Evolutionary conservation across 805 yeast species (phyloP).

Genomic region (Debaryomyces hansenii): DNA sequence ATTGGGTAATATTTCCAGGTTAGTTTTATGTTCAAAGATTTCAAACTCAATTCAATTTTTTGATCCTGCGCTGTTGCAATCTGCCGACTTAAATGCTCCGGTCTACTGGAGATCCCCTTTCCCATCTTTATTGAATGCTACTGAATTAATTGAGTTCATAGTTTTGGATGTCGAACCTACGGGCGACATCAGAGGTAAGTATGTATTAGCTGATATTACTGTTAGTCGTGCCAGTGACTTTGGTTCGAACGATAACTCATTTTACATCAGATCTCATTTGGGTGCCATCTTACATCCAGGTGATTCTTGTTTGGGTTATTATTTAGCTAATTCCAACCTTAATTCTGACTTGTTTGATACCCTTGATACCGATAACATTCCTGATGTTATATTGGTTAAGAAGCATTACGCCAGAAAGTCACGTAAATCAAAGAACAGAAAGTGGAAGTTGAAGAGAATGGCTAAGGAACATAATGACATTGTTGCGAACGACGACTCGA

Average conservation of each 20-base stretch:
- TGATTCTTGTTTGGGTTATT: conserved; percentile 92
- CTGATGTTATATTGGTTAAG: conserved; percentile 88
- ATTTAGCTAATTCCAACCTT: conserved; percentile 78
- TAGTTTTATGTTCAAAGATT: conserved; percentile 82
- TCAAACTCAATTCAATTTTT: conserved; percentile 82
- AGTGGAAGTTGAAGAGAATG: conserved; percentile 95
- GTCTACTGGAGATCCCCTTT: conserved; percentile 86
- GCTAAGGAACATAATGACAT: conserved; percentile 92
- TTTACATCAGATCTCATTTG: conserved; percentile 83
- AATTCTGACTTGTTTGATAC: conserved; percentile 84
- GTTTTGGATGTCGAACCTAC: conserved; percentile 94
- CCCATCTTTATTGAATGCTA: conserved; percentile 68
- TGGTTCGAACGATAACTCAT: conserved; percentile 82
- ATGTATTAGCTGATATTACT: conserved; percentile 85
- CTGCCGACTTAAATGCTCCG: conserved; percentile 67
- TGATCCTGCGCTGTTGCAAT: conserved; percentile 79
- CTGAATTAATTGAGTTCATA: conserved; percentile 80
- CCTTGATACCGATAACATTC: conserved; percentile 58
- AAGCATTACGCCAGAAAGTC: conserved; percentile 81
- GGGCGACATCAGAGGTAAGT: conserved; percentile 72
- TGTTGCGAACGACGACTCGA: conserved; percentile 66
- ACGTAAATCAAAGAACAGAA: conserved; percentile 72
- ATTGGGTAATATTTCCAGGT: conserved; percentile 77
- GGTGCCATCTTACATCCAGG: conserved; percentile 97
- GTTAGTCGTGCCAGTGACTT: conserved; percentile 87